Base-by-base conservation (phyloP, 257 asterid species). In the Apocynum venetum region DNA sequence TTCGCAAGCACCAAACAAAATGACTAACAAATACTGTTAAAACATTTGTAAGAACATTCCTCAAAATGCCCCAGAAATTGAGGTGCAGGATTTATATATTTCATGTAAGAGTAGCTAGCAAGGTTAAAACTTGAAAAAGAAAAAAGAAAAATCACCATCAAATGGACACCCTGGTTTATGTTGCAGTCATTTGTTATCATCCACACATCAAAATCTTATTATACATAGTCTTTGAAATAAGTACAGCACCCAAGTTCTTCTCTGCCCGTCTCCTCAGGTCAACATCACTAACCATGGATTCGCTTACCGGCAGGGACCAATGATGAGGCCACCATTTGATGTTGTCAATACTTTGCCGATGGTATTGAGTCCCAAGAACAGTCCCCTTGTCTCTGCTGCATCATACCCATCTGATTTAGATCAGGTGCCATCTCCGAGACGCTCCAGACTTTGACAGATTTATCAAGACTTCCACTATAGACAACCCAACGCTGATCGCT, bases 401-500 rank as follows among this genome's bases (percentile, higher is more conserved):
- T 44, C 83, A 76, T 73, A 25, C 31, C 31, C 31, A 25, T 76
- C 66, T 76, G 80, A 43, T 83, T 83, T 84, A 84, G 72, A 71
- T 86, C 93, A 4, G 89, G 89, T 43, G 88, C 89, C 86, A 84
- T 83, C 65, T 92, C 97, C 55, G 94, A 86, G 55, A 92, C 91
- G 35, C 93, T 89, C 97, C 97, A 92, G 69, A 92, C 94, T 79
- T 90, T 92, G 8, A 92, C 96, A 0, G 96, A 92, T 72, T 90
- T 92, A 73, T 90, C 97, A 40, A 92, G 91, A 67, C 97, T 92
- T 46, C 97, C 96, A 68, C 97, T 92, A 4, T 90, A 92, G 40
- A 92, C 94, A 57, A 89, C 78, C 96, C 97, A 92, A 65, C 82
- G 84, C 56, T 59, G 85, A 8, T 89, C 88, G 20, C 76, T 80